These are phyloP conservation scores for Candolleomyces aberdarensis DNA, from an alignment of 768 basidiomycete species.

Conservation along the genomic window DNA sequence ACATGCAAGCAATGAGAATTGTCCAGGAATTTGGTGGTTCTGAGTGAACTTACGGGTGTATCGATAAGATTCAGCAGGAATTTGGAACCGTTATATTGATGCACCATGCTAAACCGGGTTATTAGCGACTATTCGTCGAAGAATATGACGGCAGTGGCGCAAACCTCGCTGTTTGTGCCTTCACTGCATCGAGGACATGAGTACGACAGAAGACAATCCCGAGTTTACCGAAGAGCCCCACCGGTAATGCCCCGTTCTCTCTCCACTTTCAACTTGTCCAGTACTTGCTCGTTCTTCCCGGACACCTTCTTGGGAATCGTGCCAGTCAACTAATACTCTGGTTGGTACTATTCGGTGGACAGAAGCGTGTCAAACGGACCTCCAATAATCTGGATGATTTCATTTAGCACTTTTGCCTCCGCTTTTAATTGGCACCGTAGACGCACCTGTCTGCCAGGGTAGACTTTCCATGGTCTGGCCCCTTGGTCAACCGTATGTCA, in stretches of 20 bases:
- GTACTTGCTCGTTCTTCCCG: constrained; percentile 77
- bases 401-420: no score
- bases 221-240: constrained; percentile 24
- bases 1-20: background rate
- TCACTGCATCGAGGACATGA: constrained; percentile 49
- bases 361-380: constrained; percentile 35
- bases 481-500: background rate
- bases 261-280: constrained; percentile 96
- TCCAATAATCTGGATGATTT: constrained; percentile 57
- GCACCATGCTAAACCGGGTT: constrained; percentile 65
- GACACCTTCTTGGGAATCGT: constrained; percentile 69
- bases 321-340: constrained; percentile 66
- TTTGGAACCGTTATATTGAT: constrained; percentile 47
- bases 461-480: constrained; percentile 88
- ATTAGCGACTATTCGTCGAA: constrained; percentile 6
- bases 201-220: background rate
- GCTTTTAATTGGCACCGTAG: no score
- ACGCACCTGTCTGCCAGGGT: constrained; percentile 83
- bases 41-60: constrained; percentile 63
- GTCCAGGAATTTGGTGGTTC: background rate
- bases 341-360: constrained; percentile 9
- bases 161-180: constrained; percentile 92
- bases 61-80: constrained; percentile 94
- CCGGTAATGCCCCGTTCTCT: constrained; percentile 96
- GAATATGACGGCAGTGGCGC: background rate